Evolutionary conservation across 192 early-diverging fungal genomes (phyloP).

Genomic region (Phlyctochytrium arcticum): DNA sequence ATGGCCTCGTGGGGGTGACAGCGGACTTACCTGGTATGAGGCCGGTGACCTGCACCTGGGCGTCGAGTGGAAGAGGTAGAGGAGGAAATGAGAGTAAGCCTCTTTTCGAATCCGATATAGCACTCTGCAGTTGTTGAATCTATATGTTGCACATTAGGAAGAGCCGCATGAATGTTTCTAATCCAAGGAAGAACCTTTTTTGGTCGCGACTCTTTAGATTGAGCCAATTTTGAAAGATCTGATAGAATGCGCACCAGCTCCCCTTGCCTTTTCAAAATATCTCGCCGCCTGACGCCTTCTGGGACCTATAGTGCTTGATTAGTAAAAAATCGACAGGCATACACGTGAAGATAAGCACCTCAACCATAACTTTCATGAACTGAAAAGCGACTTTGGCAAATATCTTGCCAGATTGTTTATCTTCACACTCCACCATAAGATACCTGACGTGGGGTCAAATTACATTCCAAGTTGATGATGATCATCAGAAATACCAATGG

Average conservation of each 20-base stretch:
- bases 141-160: slow-evolving; percentile 6
- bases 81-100: slow-evolving; percentile 75
- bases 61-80: slow-evolving; percentile 86
- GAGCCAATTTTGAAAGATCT: slow-evolving; percentile 69
- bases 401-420: slow-evolving; percentile 74
- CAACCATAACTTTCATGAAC: slow-evolving; percentile 69
- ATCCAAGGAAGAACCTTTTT: slow-evolving; percentile 64
- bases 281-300: slow-evolving; percentile 60
- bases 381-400: slow-evolving; percentile 83
- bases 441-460: slow-evolving; percentile 52
- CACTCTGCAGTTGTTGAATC: slow-evolving; percentile 76
- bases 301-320: slow-evolving; percentile 30
- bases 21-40: slow-evolving; percentile 65
- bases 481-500: slow-evolving; percentile 65
- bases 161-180: not conserved
- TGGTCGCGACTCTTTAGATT: slow-evolving; percentile 78
- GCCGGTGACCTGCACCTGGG: slow-evolving; percentile 81
- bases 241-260: slow-evolving; percentile 76
- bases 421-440: slow-evolving; percentile 93
- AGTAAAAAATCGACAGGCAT: not conserved
- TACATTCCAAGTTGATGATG: not conserved
- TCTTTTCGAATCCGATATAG: slow-evolving; percentile 81
- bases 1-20: not conserved
- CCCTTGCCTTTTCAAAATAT: slow-evolving; percentile 76
- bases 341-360: slow-evolving; percentile 29